Percentiles rank a stretch among this genome's conserved stretches.
Conservation (phyloP, 192 early-diverging fungal genomes). For the Allomyces arbusculus region DNA sequence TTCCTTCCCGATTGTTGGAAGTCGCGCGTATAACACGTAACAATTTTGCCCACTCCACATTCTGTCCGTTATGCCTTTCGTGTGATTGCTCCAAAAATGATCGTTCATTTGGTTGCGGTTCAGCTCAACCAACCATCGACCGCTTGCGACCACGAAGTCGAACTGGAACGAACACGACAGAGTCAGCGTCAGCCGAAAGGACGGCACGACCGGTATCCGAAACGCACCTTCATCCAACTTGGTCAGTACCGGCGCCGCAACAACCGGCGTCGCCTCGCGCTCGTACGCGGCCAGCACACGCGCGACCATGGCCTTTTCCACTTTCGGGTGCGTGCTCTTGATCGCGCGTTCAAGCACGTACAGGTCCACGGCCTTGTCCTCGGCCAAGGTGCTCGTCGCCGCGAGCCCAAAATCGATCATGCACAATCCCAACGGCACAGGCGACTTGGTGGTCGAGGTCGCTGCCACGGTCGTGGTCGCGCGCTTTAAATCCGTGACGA, state of each 20-base stretch:
- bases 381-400: conserved; percentile 55
- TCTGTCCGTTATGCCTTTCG: neutral
- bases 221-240: conserved; percentile 66
- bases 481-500: conserved; percentile 24
- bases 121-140: conserved; percentile 46
- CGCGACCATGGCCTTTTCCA: conserved; percentile 55
- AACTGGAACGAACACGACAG: conserved; percentile 16
- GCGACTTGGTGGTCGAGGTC: neutral
- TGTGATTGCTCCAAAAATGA: neutral
- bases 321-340: conserved; percentile 75
- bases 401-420: conserved; percentile 96
- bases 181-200: neutral
- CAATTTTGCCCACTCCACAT: too few relatives aligned
- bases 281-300: conserved; percentile 48
- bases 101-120: neutral
- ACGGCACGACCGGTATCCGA: neutral
- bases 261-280: conserved; percentile 16
- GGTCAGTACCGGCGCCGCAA: conserved; percentile 33
- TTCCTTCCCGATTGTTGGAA: too few relatives aligned
- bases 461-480: too few relatives aligned
- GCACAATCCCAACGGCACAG: conserved; percentile 16
- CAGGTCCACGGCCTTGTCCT: conserved; percentile 96
- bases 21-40: too few relatives aligned
- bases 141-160: conserved; percentile 62
- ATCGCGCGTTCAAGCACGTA: conserved; percentile 95